phyloP scores from a whole-genome alignment of 2,329 filamentous ascomycete genomes.

The Waltergamsia citrina region DNA sequence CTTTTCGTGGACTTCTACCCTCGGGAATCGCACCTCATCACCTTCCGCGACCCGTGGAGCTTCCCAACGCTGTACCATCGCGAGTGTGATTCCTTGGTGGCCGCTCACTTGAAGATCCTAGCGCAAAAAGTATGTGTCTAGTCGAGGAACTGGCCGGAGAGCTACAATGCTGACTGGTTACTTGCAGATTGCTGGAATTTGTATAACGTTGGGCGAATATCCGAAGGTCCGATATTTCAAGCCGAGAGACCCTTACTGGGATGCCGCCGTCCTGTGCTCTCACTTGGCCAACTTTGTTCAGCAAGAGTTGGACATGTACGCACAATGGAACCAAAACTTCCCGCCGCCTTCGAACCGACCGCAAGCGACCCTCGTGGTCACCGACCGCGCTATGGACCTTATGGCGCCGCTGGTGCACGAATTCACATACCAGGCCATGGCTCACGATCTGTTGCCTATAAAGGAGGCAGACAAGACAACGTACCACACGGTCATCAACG shows the following conservation, averaged over 20 bases:
- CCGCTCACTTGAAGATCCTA: conserved; percentile 71
- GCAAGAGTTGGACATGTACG: conserved; percentile 82
- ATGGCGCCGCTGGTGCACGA: conserved; percentile 85
- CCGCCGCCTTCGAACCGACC: conserved; percentile 72
- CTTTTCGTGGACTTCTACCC: conserved; percentile 85
- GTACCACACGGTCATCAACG: conserved; percentile 72
- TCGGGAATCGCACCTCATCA: conserved; percentile 82
- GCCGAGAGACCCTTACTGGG: conserved; percentile 65
- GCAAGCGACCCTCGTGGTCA: conserved; percentile 74
- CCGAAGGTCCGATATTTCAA: conserved; percentile 88
- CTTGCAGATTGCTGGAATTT: conserved; percentile 49
- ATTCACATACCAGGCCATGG: conserved; percentile 98
- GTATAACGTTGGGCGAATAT: conserved; percentile 87
- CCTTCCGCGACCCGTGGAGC: conserved; percentile 91
- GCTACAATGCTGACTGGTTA: conserved; percentile 2
- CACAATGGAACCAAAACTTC: conserved; percentile 74
- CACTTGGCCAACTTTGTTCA: conserved; percentile 89
- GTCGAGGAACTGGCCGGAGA: not conserved
- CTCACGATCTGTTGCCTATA: conserved; percentile 82
- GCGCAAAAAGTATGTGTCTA: conserved; percentile 68
- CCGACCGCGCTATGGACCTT: conserved; percentile 88
- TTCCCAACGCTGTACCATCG: conserved; percentile 91
- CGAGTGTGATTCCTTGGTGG: conserved; percentile 74
- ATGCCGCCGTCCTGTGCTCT: conserved; percentile 78
- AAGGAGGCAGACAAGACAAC: conserved; percentile 82